Evolutionary conservation across 2,329 filamentous ascomycete species (phyloP).

Genomic region (Alternaria alternata): DNA sequence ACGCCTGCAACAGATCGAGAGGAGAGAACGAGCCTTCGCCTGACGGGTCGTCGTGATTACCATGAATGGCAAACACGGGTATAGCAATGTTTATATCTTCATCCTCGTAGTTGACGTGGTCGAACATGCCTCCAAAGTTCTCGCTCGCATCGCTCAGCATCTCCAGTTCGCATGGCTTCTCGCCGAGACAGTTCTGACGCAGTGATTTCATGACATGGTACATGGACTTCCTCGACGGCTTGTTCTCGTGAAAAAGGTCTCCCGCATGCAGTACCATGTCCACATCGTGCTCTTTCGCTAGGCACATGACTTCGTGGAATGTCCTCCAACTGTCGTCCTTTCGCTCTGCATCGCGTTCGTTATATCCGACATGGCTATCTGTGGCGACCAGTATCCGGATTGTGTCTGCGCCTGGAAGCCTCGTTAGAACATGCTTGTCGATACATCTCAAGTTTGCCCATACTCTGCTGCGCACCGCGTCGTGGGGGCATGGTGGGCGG

Average conservation of each 20-base stretch:
- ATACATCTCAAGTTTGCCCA: conserved; percentile 8
- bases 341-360: conserved; percentile 91
- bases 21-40: conserved; percentile 93
- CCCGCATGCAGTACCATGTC: conserved; percentile 97
- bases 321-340: conserved; percentile 96
- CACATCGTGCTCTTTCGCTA: conserved; percentile 87
- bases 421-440: conserved; percentile 16
- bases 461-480: conserved; percentile 41
- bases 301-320: conserved; percentile 92
- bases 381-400: conserved; percentile 94
- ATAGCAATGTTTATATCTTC: conserved; percentile 96
- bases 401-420: conserved; percentile 70
- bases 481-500: conserved; percentile 35
- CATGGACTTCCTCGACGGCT: conserved; percentile 92
- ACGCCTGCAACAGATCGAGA: conserved; percentile 87
- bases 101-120: conserved; percentile 97
- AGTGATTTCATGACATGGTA: conserved; percentile 97
- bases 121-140: conserved; percentile 86
- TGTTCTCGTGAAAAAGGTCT: conserved; percentile 98
- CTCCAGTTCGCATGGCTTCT: conserved; percentile 94
- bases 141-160: conserved; percentile 93
- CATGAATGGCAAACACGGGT: conserved; percentile 97
- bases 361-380: conserved; percentile 97
- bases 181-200: conserved; percentile 90
- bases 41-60: conserved; percentile 98